These are phyloP conservation scores for Mucor irregularis DNA, from an alignment of 371 early-diverging fungal species.

Conservation along the genomic window DNA sequence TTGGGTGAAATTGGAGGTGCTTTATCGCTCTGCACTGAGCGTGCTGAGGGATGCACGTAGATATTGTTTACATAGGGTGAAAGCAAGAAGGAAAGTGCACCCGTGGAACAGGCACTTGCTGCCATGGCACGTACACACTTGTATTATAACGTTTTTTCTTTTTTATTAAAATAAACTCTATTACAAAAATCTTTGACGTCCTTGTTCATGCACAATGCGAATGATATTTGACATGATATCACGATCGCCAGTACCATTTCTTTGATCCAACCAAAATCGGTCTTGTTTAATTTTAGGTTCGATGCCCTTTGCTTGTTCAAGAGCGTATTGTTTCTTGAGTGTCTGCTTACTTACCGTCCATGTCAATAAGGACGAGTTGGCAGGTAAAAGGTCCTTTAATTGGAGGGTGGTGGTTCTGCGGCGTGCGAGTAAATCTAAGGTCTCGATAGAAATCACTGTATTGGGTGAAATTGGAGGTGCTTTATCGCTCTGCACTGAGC, in stretches of 20 bases:
- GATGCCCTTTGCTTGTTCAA: conserved; percentile 16
- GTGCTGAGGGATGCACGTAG: conserved; percentile 22
- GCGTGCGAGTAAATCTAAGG: conserved; percentile 40
- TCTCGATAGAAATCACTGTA: conserved; percentile 41
- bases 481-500: not conserved
- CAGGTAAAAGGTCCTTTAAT: conserved; percentile 31
- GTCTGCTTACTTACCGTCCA: conserved; percentile 36
- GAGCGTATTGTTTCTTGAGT: conserved; percentile 15
- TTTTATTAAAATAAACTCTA: not conserved
- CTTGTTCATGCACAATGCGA: conserved; percentile 37
- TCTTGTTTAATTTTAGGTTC: conserved; percentile 27
- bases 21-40: not conserved
- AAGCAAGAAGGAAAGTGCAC: conserved; percentile 41
- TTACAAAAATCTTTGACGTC: conserved; percentile 13
- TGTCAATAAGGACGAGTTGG: conserved; percentile 29
- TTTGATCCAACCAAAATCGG: conserved; percentile 49
- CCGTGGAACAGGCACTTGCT: conserved; percentile 50
- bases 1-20: conserved; percentile 34
- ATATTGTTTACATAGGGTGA: conserved; percentile 47
- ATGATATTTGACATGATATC: conserved; percentile 39
- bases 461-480: conserved; percentile 34
- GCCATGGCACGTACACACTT: no score
- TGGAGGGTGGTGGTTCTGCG: conserved; percentile 29
- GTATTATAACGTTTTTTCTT: no score
- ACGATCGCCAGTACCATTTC: conserved; percentile 36